Evolutionary conservation across 1,284 basidiomycete genomes (phyloP), one percentile per base, ranked within the genome.

Genomic region (Ustilago vetiveriae): DNA sequence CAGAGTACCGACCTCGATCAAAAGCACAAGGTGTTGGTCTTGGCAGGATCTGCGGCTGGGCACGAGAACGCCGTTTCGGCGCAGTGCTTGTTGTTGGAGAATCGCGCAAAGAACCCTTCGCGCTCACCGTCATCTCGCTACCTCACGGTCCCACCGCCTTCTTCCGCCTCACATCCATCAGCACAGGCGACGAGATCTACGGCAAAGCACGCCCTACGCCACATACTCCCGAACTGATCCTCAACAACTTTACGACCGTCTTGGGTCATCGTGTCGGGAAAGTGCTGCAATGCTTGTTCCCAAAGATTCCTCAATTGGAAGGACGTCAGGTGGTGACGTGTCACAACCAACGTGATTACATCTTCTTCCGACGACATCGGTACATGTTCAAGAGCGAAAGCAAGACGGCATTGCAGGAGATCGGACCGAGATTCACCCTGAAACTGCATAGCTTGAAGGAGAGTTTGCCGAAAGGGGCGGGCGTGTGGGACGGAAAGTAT

Each of bases 281-380:
- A 27, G 89, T 98, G 85, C 93, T 98, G 82, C 95, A 97, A 76
- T 92, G 92, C 1, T 87, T 95, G 21, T 98, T 98, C 84, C 96
- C 96, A 14, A 91, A 92, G 14, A 86, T 97, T 68, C 94, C 95
- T 0, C 91, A 96, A 82, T 94, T 98, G 78, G 91, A 95, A 82
- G 96, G 96, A 17, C 87, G 96, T 37, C 96, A 99, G 83, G 94
- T 98, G 14, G 94, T 98, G 4, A 97, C 95, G 2, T 86, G 98
- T 24, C 96, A 98, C 83, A 98, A 98, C 79, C 94, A 98, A 82
- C 88, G 96, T 52, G 96, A 99, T 84, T 99, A 98, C 83, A 84
- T 98, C 57, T 99, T 99, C 85, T 97, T 98, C 86, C 86, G 96
- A 58, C 86, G 96, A 68, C 94, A 98, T 84, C 92, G 93, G 74